These are phyloP conservation scores for Lachnellula occidentalis DNA, from an alignment of 2,329 filamentous ascomycete genomes.

Conservation along the genomic window DNA sequence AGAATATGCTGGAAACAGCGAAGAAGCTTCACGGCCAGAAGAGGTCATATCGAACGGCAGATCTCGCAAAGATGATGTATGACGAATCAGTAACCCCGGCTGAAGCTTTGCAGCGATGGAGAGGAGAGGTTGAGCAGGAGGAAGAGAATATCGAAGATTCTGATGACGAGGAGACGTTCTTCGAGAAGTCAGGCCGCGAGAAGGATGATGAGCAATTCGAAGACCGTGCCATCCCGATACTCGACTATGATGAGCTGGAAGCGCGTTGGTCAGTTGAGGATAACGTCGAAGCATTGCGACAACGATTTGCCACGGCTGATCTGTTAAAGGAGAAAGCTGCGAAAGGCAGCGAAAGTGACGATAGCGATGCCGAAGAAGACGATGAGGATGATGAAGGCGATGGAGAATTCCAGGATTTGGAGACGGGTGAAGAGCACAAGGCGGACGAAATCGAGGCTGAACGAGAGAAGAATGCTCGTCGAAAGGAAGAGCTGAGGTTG, in stretches of 20 bases:
- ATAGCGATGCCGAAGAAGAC: slow-evolving; percentile 37
- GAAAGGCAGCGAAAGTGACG: slow-evolving; percentile 44
- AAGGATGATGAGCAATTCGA: slow-evolving; percentile 67
- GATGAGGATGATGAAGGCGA: slow-evolving; percentile 66
- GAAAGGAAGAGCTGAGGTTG: slow-evolving; percentile 90
- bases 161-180: slow-evolving; percentile 57
- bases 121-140: slow-evolving; percentile 56
- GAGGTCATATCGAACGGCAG: slow-evolving; percentile 69
- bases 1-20: slow-evolving; percentile 73
- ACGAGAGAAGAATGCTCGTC: slow-evolving; percentile 80
- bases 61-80: slow-evolving; percentile 86
- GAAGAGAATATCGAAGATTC: slow-evolving; percentile 55
- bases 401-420: slow-evolving; percentile 79
- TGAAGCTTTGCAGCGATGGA: slow-evolving; percentile 76
- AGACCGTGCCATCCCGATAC: slow-evolving; percentile 71
- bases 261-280: slow-evolving; percentile 80
- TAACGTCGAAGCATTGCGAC: slow-evolving; percentile 67
- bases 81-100: slow-evolving; percentile 70
- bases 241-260: slow-evolving; percentile 76
- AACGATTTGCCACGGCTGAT: slow-evolving; percentile 68
- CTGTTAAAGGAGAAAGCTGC: slow-evolving; percentile 50
- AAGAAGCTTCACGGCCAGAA: slow-evolving; percentile 63
- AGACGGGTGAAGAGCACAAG: slow-evolving; percentile 62
- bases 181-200: slow-evolving; percentile 57
- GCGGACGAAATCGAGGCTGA: slow-evolving; percentile 67